Evolutionary conservation across 2,329 filamentous ascomycete genomes (phyloP).

Genomic region (Talaromyces funiculosus): DNA sequence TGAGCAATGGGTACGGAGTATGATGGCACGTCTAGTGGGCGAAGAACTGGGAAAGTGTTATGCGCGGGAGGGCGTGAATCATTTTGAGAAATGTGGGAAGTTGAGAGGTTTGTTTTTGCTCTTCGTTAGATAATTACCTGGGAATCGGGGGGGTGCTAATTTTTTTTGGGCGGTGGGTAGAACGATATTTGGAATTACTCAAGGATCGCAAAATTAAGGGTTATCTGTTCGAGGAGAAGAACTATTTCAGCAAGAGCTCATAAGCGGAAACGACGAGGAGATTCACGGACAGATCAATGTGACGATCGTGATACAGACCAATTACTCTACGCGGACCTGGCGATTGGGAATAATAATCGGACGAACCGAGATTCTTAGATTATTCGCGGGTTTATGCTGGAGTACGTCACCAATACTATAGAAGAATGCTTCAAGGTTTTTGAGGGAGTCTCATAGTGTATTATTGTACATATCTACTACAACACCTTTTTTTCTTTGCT

Average conservation of each 20-base stretch:
- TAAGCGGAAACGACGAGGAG: not conserved
- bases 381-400: not conserved
- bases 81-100: conserved; percentile 62
- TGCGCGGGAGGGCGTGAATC: conserved; percentile 59
- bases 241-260: conserved; percentile 45
- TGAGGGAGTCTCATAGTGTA: conserved; percentile 3
- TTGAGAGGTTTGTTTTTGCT: conserved; percentile 52
- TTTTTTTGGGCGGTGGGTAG: conserved; percentile 33
- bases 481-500: not conserved
- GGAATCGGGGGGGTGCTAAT: not conserved
- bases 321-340: not conserved
- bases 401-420: not conserved
- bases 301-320: not conserved
- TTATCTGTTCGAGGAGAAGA: conserved; percentile 60
- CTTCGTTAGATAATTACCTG: not conserved
- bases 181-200: conserved; percentile 60
- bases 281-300: not conserved
- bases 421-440: not conserved
- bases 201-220: conserved; percentile 59
- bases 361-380: not conserved
- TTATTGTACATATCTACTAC: conserved; percentile 14
- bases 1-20: conserved; percentile 63
- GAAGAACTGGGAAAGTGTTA: conserved; percentile 66
- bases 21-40: conserved; percentile 62
- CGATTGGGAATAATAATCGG: not conserved